phyloP scores from a whole-genome alignment of 2,329 filamentous ascomycete species.

The Hansfordia pulvinata region DNA sequence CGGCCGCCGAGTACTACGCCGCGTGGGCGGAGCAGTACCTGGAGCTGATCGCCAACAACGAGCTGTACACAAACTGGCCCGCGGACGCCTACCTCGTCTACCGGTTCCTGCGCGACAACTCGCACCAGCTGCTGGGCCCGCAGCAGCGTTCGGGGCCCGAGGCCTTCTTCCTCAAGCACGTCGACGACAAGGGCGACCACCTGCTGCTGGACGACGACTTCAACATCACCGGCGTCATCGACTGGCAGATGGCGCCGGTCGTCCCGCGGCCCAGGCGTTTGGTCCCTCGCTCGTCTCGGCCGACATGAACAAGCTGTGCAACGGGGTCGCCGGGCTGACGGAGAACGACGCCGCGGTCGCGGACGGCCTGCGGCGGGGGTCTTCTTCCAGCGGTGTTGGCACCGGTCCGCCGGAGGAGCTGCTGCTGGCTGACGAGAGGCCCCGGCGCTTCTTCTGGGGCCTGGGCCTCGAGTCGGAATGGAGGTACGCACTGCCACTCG shows the following conservation, averaged over 20 bases:
- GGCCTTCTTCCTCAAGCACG: constrained; percentile 30
- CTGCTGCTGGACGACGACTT: constrained; percentile 29
- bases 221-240: constrained; percentile 32
- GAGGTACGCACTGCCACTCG: too few relatives aligned
- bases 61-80: constrained; percentile 19
- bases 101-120: constrained; percentile 25
- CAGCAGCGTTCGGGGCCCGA: constrained; percentile 9
- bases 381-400: too few relatives aligned
- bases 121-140: constrained; percentile 11
- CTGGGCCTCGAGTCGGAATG: too few relatives aligned
- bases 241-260: constrained; percentile 27
- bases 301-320: too few relatives aligned
- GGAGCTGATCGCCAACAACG: constrained; percentile 19
- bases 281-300: too few relatives aligned
- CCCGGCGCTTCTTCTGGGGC: too few relatives aligned
- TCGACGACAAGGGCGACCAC: constrained; percentile 34
- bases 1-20: constrained; percentile 20
- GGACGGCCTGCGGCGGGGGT: too few relatives aligned
- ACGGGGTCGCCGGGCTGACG: too few relatives aligned
- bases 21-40: constrained; percentile 20
- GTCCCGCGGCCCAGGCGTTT: too few relatives aligned
- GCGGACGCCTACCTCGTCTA: constrained; percentile 26
- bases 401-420: too few relatives aligned
- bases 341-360: too few relatives aligned
- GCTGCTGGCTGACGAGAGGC: too few relatives aligned